Percentiles rank a stretch among this genome's conserved stretches.
Evolutionary conservation across 352 stramenopile genomes (phyloP).

Genomic region (Lagenidium giganteum): DNA sequence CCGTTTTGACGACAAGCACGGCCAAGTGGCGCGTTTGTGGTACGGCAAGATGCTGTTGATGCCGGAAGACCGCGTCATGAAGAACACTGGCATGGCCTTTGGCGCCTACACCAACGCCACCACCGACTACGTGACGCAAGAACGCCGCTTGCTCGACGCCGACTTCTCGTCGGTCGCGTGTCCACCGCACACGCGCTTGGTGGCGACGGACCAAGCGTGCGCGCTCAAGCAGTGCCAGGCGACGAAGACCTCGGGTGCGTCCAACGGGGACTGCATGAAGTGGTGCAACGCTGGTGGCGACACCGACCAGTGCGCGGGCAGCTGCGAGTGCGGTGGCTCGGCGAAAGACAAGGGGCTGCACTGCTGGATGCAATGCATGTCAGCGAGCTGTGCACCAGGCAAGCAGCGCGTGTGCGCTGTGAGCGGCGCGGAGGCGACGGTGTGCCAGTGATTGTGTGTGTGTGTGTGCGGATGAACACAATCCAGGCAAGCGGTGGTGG

Average conservation of each 20-base stretch:
- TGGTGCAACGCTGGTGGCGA: slow-evolving; percentile 5
- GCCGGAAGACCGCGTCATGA: slow-evolving; percentile 2
- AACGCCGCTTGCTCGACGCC: background rate
- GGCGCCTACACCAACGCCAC: slow-evolving; percentile 6
- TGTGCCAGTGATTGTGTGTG: too few relatives aligned
- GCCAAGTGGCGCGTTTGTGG: background rate
- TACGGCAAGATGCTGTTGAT: slow-evolving; percentile 5
- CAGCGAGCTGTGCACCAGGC: background rate
- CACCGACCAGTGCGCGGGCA: background rate
- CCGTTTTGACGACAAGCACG: background rate
- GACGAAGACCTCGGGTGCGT: background rate
- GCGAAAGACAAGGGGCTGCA: background rate
- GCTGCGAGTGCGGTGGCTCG: background rate
- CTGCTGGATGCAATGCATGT: slow-evolving; percentile 4
- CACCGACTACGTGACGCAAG: slow-evolving; percentile 2
- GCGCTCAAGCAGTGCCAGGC: background rate
- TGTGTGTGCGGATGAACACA: too few relatives aligned
- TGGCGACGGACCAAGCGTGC: slow-evolving; percentile 7
- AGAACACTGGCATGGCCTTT: slow-evolving; percentile 1
- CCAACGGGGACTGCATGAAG: slow-evolving; percentile 3
- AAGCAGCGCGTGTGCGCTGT: background rate
- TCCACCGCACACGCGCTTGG: background rate
- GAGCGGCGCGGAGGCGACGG: too few relatives aligned
- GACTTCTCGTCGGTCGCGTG: slow-evolving; percentile 3
- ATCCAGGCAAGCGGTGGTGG: too few relatives aligned